Conservation (phyloP, 108 stramenopile species). For the Nitzschia sp. region DNA sequence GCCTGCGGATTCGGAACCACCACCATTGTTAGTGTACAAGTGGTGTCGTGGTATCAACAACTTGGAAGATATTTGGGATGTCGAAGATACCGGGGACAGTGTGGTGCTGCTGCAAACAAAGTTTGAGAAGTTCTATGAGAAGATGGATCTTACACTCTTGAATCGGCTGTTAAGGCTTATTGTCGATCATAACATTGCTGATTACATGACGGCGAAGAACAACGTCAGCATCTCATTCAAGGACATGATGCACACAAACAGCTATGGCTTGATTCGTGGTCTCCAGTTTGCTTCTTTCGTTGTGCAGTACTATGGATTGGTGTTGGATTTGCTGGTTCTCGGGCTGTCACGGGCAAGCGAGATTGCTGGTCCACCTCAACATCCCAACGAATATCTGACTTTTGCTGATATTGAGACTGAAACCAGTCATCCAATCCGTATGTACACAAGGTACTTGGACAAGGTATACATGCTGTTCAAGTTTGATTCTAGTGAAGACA, state of each 20-base stretch:
- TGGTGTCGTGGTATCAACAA: conserved; percentile 99
- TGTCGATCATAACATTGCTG: conserved; percentile 99
- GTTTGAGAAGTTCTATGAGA: conserved; percentile 98
- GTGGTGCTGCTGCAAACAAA: conserved; percentile 95
- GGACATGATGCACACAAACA: conserved; percentile 99
- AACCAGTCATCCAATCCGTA: conserved; percentile 92
- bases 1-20: conserved; percentile 98
- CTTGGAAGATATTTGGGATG: conserved; percentile 95
- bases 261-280: conserved; percentile 96
- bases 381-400: conserved; percentile 96
- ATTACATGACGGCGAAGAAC: conserved; percentile 99
- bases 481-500: conserved; percentile 92
- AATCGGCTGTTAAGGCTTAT: conserved; percentile 96
- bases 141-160: conserved; percentile 96
- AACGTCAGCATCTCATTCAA: conserved; percentile 94
- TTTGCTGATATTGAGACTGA: conserved; percentile 96
- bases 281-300: conserved; percentile 95
- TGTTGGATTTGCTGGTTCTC: conserved; percentile 94
- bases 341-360: conserved; percentile 96
- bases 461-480: conserved; percentile 95
- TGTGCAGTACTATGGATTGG: conserved; percentile 97
- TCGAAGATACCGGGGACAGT: conserved; percentile 89
- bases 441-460: conserved; percentile 98
- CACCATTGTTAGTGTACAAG: conserved; percentile 98
- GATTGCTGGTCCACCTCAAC: conserved; percentile 94